Evolutionary conservation across 768 basidiomycete species (phyloP).

Genomic region (Paxillus rubicundulus): DNA sequence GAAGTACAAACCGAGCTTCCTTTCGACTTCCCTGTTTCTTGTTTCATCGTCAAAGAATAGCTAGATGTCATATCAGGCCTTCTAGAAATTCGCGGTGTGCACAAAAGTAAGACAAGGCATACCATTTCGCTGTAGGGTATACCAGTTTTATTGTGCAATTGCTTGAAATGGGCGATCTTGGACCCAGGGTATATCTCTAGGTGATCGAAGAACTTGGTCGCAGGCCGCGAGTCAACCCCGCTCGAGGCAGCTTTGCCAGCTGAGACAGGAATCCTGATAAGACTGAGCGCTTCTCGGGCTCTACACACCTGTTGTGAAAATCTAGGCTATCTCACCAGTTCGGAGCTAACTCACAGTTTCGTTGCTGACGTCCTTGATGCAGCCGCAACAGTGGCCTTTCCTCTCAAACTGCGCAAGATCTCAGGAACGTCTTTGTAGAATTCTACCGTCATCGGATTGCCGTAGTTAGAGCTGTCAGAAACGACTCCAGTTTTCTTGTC

Average conservation of each 20-base stretch:
- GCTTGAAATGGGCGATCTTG: constrained; percentile 78
- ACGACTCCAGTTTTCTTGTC: constrained; percentile 29
- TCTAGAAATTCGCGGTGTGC: background rate
- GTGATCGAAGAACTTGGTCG: constrained; percentile 64
- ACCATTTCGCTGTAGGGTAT: constrained; percentile 84
- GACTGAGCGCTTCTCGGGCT: constrained; percentile 70
- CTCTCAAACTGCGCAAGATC: constrained; percentile 60
- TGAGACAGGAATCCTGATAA: constrained; percentile 51
- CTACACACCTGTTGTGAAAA: constrained; percentile 35
- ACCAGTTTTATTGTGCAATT: constrained; percentile 67
- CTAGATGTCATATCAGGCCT: constrained; percentile 26
- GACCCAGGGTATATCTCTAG: constrained; percentile 79
- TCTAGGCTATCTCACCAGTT: background rate
- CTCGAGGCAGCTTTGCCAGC: constrained; percentile 24
- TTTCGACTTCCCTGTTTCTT: constrained; percentile 49
- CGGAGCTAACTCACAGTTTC: constrained; percentile 49
- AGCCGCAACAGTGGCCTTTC: constrained; percentile 55
- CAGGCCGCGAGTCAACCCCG: constrained; percentile 38
- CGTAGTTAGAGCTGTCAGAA: constrained; percentile 20
- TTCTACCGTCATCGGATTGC: constrained; percentile 38
- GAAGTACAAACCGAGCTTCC: constrained; percentile 44
- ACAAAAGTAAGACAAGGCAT: constrained; percentile 7
- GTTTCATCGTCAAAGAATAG: constrained; percentile 73
- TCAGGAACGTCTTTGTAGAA: constrained; percentile 79
- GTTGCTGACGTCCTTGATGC: constrained; percentile 73